Conservation (phyloP, 2,329 filamentous ascomycete genomes). For the Cercospora sp. region DNA sequence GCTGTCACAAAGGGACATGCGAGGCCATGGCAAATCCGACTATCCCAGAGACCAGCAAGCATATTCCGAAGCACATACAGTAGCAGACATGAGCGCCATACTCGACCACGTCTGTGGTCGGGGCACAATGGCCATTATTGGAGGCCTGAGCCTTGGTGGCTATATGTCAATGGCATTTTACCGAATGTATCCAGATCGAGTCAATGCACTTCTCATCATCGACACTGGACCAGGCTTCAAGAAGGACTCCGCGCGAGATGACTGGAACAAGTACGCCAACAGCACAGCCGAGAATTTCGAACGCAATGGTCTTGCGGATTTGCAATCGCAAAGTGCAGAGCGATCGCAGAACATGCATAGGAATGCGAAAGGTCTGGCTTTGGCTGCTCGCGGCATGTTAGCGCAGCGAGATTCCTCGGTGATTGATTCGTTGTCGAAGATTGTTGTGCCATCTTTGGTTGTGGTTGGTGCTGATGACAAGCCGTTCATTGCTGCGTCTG, state of each 20-base stretch:
- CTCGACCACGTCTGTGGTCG: conserved; percentile 28
- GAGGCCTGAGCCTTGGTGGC: conserved; percentile 34
- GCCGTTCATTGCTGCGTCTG: conserved; percentile 32
- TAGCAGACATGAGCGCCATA: conserved; percentile 34
- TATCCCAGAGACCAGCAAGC: conserved; percentile 28
- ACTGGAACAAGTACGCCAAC: conserved; percentile 32
- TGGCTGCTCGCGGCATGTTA: conserved; percentile 35
- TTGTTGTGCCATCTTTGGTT: conserved; percentile 31
- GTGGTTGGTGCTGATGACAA: conserved; percentile 34
- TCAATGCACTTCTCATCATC: conserved; percentile 34
- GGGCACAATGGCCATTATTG: conserved; percentile 28
- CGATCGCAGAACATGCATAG: conserved; percentile 27
- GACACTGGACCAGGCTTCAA: conserved; percentile 36
- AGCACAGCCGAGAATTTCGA: conserved; percentile 30
- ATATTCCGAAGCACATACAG: conserved; percentile 34
- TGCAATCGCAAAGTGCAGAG: conserved; percentile 26
- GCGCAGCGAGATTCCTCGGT: conserved; percentile 30
- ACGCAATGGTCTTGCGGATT: conserved; percentile 23
- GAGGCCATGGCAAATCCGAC: conserved; percentile 31
- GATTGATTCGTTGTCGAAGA: conserved; percentile 28
- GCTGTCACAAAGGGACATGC: conserved; percentile 27
- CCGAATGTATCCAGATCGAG: conserved; percentile 27
- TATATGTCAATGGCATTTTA: conserved; percentile 37
- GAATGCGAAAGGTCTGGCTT: conserved; percentile 30
- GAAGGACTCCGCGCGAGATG: conserved; percentile 29